phyloP scores from a whole-genome alignment of 305 asterid species.

The Fraxinus sp. region DNA sequence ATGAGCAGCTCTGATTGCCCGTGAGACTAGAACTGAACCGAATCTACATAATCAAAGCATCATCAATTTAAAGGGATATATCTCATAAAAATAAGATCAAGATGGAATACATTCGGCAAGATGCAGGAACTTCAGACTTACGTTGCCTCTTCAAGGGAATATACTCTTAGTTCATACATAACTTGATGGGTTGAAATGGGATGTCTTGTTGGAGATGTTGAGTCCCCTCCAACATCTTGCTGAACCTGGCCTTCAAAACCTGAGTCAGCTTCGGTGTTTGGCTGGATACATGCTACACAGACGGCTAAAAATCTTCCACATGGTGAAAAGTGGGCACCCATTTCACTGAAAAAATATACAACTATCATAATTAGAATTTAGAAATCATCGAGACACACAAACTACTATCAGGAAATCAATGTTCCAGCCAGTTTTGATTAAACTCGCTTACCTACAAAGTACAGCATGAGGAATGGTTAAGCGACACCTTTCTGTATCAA shows the following conservation, averaged over 20 bases:
- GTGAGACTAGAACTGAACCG: constrained; percentile 76
- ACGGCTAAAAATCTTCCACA: constrained; percentile 95
- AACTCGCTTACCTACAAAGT: constrained; percentile 72
- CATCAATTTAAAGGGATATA: constrained; percentile 22
- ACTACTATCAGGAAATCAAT: constrained; percentile 17
- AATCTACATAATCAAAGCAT: constrained; percentile 51
- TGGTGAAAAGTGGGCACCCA: constrained; percentile 98
- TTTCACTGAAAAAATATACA: constrained; percentile 58
- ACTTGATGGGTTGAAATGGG: constrained; percentile 84
- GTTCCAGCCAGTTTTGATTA: constrained; percentile 14
- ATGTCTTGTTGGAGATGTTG: constrained; percentile 95
- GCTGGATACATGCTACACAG: constrained; percentile 92
- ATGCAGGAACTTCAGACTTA: constrained; percentile 34
- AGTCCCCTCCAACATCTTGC: constrained; percentile 65
- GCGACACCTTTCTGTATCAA: constrained; percentile 66
- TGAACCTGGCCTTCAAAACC: constrained; percentile 66
- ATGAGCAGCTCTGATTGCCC: constrained; percentile 97
- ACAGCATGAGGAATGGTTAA: constrained; percentile 90
- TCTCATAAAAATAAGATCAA: neutral
- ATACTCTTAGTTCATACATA: constrained; percentile 88
- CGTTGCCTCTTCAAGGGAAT: constrained; percentile 97
- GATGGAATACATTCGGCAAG: neutral
- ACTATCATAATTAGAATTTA: constrained; percentile 21
- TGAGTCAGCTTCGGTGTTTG: constrained; percentile 67
- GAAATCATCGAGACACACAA: neutral